phyloP scores from a whole-genome alignment of 2,329 filamentous ascomycete genomes.

The Thielaviopsis musarum region DNA sequence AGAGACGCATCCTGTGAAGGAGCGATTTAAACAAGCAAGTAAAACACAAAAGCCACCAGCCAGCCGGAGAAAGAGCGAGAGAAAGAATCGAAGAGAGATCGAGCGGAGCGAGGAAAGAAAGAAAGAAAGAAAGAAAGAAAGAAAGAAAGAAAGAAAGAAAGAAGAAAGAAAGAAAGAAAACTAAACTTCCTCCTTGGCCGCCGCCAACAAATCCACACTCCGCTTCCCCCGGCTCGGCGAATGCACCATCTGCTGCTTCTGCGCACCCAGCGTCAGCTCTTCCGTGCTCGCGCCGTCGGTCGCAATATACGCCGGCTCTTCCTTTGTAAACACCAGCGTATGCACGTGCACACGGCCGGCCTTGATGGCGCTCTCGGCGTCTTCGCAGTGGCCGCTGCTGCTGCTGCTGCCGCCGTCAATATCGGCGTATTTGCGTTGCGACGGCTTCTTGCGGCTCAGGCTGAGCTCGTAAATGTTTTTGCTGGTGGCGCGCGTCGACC shows the following conservation, averaged over 20 bases:
- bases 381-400: not conserved
- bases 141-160: not conserved
- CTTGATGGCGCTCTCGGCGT: not conserved
- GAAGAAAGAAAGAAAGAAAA: not conserved
- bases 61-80: not conserved
- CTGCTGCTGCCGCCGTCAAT: too few relatives aligned
- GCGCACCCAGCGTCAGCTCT: not conserved
- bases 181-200: not conserved
- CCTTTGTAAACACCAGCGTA: constrained; percentile 5
- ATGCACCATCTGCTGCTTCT: not conserved
- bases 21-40: too few relatives aligned
- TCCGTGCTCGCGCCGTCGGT: constrained; percentile 2
- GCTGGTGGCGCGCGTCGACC: not conserved
- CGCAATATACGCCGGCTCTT: not conserved
- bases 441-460: not conserved
- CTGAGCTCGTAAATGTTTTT: constrained; percentile 7
- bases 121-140: not conserved
- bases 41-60: too few relatives aligned
- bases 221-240: not conserved
- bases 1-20: too few relatives aligned
- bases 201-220: not conserved
- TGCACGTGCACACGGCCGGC: constrained; percentile 3
- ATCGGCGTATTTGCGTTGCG: not conserved
- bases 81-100: not conserved
- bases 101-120: not conserved